Conservation (phyloP, 768 basidiomycete species). For the Tulasnella calospora region DNA sequence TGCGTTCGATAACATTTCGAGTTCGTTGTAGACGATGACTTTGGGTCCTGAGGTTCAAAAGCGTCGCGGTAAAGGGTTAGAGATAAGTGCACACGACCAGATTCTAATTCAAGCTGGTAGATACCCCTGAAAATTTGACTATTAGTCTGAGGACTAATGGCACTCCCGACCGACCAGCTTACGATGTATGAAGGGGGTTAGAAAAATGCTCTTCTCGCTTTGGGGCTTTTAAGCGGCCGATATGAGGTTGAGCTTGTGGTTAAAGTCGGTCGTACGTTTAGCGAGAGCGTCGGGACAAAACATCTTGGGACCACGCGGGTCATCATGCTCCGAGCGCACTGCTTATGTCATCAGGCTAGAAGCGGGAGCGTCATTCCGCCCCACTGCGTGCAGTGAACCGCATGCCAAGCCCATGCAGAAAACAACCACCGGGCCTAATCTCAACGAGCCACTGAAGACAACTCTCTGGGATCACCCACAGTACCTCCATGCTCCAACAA, state of each 20-base stretch:
- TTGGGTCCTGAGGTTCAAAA: neutral
- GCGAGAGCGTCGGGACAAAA: neutral
- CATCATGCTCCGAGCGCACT: neutral
- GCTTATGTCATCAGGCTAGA: neutral
- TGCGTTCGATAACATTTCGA: neutral
- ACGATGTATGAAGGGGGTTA: neutral
- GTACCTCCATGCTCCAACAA: neutral
- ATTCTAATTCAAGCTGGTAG: neutral
- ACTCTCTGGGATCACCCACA: neutral
- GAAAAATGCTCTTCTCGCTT: neutral
- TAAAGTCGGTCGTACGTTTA: neutral
- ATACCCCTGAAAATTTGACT: neutral
- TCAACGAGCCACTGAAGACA: neutral
- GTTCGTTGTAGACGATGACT: neutral
- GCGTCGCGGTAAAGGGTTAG: neutral
- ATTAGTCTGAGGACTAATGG: neutral
- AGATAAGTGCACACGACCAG: constrained; percentile 17
- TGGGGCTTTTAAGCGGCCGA: neutral
- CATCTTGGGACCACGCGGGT: neutral
- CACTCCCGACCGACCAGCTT: neutral
- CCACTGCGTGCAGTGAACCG: neutral
- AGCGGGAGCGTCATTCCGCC: neutral
- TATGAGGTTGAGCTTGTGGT: neutral
- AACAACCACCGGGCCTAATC: neutral
- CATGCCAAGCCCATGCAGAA: neutral